phyloP scores from a whole-genome alignment of 306 rosid species.

The Datisca glomerata region DNA sequence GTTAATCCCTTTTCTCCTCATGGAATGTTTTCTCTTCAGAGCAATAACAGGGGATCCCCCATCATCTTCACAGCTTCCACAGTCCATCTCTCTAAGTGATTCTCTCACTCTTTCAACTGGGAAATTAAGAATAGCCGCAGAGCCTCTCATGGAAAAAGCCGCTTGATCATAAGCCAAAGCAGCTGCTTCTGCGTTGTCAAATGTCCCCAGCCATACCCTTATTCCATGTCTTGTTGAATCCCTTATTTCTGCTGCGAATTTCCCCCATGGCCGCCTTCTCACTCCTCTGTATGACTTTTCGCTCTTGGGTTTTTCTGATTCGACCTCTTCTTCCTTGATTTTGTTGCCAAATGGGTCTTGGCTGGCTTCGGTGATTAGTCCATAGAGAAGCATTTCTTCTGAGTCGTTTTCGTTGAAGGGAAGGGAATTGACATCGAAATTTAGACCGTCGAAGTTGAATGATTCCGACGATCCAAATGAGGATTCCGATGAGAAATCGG shows the following conservation, averaged over 20 bases:
- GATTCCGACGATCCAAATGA: conserved; percentile 46
- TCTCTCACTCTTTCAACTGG: conserved; percentile 63
- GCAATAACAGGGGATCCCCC: conserved; percentile 88
- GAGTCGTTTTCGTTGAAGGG: conserved; percentile 90
- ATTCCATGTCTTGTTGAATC: conserved; percentile 74
- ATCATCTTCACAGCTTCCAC: conserved; percentile 16
- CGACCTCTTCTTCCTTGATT: conserved; percentile 63
- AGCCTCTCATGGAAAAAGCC: conserved; percentile 77
- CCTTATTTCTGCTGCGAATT: conserved; percentile 89
- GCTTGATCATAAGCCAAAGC: conserved; percentile 96
- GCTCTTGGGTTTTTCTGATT: conserved; percentile 15
- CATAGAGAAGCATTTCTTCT: conserved; percentile 79
- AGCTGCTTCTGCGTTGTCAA: conserved; percentile 86
- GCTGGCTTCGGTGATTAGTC: conserved; percentile 34
- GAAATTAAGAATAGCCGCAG: conserved; percentile 70
- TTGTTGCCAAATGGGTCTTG: conserved; percentile 1
- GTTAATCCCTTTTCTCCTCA: conserved; percentile 44
- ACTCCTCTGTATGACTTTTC: conserved; percentile 73
- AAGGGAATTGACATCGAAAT: conserved; percentile 22
- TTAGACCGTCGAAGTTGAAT: conserved; percentile 23
- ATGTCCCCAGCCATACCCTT: conserved; percentile 94
- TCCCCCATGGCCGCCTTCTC: conserved; percentile 86
- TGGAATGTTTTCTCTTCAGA: conserved; percentile 73
- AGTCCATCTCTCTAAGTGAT: conserved; percentile 57
- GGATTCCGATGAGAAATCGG: conserved; percentile 46